Evolutionary conservation across 495 filamentous ascomycete species (phyloP), one percentile per base, ranked within the genome.

Genomic region (Penicillium silybi): DNA sequence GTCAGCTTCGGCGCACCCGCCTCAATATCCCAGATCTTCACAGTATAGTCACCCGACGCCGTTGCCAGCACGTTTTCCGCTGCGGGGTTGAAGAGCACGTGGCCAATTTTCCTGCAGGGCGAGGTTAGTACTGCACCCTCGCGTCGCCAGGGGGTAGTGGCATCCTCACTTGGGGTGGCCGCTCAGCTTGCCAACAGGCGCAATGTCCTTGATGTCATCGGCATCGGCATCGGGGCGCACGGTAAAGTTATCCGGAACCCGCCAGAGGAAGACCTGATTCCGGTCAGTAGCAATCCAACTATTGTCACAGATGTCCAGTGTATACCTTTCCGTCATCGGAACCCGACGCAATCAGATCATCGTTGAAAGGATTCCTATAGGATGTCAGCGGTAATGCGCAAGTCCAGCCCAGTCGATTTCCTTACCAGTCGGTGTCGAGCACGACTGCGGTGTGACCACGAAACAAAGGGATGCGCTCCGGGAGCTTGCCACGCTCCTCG

Each of bases 51-150:
- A 53, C 93, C 95, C 3, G 95, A 97, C 32, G 91, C 86, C 43
- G 92, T 95, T 54, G 93, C 93, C 23, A 98, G 87, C 58, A 98
- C 86, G 67, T 93, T 95, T 63, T 95, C 92, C 47, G 95, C 95
- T 23, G 92, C 85, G 42, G 95, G 92, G 72, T 98, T 96, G 78
- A 97, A 98, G 45, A 96, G 80, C 54, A 97, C 92, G 70, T 98
- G 95, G 25, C 93, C 93, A 54, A 97, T 85, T 68, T 98, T 98
- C 61, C 91, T 92, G 60, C 51, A 53, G 38, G 19, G 48, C 22
- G 42, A 46, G 20, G 41, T 63, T 50, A 64, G 54, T 34, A 39
- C 22, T 41, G 17, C 26, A 29, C 35, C 26, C 44, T 54, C 29
- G 18, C 45, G 23, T 49, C 46, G 37, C 17, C 6, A 13, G 11